A percentile compares a stretch with the other conserved stretches of the same genome.
These are phyloP conservation scores for Rhypophila decipiens DNA, from an alignment of 495 filamentous ascomycete species.

Conservation along the genomic window DNA sequence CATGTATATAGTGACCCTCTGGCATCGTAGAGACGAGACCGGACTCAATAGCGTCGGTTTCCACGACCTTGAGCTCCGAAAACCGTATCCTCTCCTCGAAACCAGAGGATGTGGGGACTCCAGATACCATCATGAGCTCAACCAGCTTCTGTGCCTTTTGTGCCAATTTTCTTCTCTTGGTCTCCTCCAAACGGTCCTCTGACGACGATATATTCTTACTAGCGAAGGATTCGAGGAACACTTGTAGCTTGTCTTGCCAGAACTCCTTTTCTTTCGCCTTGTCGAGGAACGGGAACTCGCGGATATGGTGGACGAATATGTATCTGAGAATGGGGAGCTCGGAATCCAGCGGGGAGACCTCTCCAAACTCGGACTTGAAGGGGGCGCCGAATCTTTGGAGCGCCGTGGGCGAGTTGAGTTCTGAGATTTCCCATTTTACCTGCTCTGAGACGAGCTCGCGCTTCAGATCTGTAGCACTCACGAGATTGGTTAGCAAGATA, in stretches of 20 bases:
- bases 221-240: conserved; percentile 96
- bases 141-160: conserved; percentile 90
- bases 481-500: conserved; percentile 18
- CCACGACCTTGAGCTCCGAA: conserved; percentile 92
- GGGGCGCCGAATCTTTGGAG: conserved; percentile 92
- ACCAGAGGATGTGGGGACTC: conserved; percentile 88
- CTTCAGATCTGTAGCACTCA: conserved; percentile 71
- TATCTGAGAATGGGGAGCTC: conserved; percentile 91
- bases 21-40: conserved; percentile 80
- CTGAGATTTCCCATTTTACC: conserved; percentile 79
- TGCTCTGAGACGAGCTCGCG: conserved; percentile 88
- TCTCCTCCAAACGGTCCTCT: conserved; percentile 91
- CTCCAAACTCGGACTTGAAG: conserved; percentile 85
- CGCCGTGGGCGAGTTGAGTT: conserved; percentile 89
- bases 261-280: conserved; percentile 97
- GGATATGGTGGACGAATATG: conserved; percentile 96
- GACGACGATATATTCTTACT: conserved; percentile 95
- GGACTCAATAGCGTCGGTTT: conserved; percentile 83
- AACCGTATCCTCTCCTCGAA: conserved; percentile 97
- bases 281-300: conserved; percentile 95
- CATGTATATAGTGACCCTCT: conserved; percentile 84
- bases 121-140: conserved; percentile 98
- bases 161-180: conserved; percentile 87
- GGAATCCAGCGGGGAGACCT: conserved; percentile 87
- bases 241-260: conserved; percentile 97